Conservation (phyloP, 345 rosid species). For the Bruguiera parviflora region DNA sequence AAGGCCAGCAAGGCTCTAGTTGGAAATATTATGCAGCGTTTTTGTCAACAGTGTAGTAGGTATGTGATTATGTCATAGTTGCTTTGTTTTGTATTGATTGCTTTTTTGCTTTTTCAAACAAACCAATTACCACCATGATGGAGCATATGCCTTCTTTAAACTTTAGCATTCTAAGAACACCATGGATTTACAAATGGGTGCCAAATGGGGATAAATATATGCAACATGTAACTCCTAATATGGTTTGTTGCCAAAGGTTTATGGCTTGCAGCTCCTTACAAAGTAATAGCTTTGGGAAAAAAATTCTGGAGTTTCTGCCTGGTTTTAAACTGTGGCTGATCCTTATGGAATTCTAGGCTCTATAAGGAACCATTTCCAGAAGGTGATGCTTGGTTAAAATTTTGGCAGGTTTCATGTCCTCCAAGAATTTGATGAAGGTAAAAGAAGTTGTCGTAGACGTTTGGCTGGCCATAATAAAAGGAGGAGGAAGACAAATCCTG, state of each 20-base stretch:
- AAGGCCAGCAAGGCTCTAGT: constrained; percentile 86
- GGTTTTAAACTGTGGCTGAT: neutral
- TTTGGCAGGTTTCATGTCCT: constrained; percentile 84
- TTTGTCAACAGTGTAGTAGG: constrained; percentile 99
- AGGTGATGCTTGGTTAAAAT: constrained; percentile 6
- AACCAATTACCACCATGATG: neutral
- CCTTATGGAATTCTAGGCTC: no score
- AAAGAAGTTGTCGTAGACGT: constrained; percentile 98
- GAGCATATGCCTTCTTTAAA: neutral
- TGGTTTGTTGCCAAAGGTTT: no score
- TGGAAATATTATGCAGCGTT: constrained; percentile 89
- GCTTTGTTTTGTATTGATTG: neutral
- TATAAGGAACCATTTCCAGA: no score
- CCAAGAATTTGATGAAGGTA: constrained; percentile 98
- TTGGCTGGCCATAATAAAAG: constrained; percentile 98
- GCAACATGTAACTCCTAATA: neutral
- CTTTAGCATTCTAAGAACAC: neutral
- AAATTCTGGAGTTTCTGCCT: neutral
- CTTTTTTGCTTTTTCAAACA: neutral
- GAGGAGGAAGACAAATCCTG: constrained; percentile 94
- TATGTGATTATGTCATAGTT: constrained; percentile 26
- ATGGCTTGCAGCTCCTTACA: no score
- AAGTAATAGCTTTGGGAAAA: no score
- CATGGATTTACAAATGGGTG: neutral
- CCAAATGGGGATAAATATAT: neutral